Evolutionary conservation across 1,284 basidiomycete species (phyloP), one percentile per base, ranked within the genome.

Genomic region (Flammula alnicola): DNA sequence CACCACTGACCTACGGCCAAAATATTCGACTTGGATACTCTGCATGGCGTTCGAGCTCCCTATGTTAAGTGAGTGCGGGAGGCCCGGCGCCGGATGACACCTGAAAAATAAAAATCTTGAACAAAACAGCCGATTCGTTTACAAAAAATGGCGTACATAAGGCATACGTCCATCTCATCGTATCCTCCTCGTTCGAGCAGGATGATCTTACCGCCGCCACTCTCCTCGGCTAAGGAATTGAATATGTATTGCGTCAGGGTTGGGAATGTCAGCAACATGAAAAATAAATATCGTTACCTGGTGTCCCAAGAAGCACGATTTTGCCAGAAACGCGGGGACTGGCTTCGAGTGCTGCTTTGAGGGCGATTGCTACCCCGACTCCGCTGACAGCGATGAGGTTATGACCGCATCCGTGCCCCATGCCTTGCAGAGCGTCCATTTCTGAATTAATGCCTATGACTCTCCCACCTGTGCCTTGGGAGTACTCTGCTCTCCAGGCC

Each of bases 371-470:
- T 11, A 89, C 80, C 9, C 86, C 92, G 17, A 92, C 81, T 20
- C 92, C 93, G 44, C 83, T 79, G 49, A 89, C 83, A 25, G 91
- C 91, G 51, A 95, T 95, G 47, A 95, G 75, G 65, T 93, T 93
- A 64, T 95, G 91, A 0, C 91, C 91, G 61, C 92, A 94, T 0
- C 87, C 92, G 66, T 93, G 75, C 12, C 75, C 88, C 23, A 76
- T 68, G 16, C 69, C 69, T 26, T 60, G 61, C 19, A 75, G 60
- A 16, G 73, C 73, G 52, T 75, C 73, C 73, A 75, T 75, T 52
- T 76, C 76, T 9, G 87, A 84, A 64, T 91, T 91, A 45, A 91
- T 71, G 3, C 86, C 89, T 44, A 90, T 74, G 14, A 80, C 80
- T 44, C 80, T 77, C 23, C 86, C 86, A 38, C 79, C 80, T 44